Base-by-base conservation (phyloP, 306 rosid species). In the Castanopsis chinensis region DNA sequence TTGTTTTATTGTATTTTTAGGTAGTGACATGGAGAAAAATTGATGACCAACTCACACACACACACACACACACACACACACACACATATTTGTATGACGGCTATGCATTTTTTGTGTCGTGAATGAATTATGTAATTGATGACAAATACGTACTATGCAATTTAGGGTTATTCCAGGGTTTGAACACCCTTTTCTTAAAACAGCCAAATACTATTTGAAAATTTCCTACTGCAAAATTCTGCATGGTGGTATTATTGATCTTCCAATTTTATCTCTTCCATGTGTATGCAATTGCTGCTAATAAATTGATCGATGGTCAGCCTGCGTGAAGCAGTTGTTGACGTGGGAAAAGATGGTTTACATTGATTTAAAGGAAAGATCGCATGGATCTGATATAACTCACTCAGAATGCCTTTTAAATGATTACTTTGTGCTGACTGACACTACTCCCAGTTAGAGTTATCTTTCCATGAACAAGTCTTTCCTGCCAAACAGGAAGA, bases 11-110 rank as follows among this genome's bases (percentile, higher is more conserved):
- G 27, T 55, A 67, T 74, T 2, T 73, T 51, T 80, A 56, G 58
- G 45, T 65, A n/a, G 57, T 79, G 74, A 70, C 77, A 72, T 58
- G 64, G 35, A 54, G 58, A 78, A 43, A n/a, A 77, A 78, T 30
- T 30, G 53, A 49, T 12, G 53, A 49, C 53, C 53, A 49, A 49
- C 43, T 0, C 41, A 35, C 43, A 37, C 43, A 6, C 41, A 33
- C 37, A 35, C 41, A 0, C 43, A 7, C 43, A 37, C 43, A n/a
- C 43, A 37, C 45, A 37, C 43, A 6, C 43, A 35, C 41, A 37
- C 43, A 0, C 45, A 8, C 45, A 41, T 11, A 41, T 41, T 41
- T 49, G 53, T 49, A 49, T 2, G 17, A 49, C 17, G 53, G 53
- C 53, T 49, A 49, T 49, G 17, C 53, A 11, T 49, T 49, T 49